Evolutionary conservation across 257 asterid genomes (phyloP), one percentile per base, ranked within the genome.

Genomic region (Primulina tabacum): DNA sequence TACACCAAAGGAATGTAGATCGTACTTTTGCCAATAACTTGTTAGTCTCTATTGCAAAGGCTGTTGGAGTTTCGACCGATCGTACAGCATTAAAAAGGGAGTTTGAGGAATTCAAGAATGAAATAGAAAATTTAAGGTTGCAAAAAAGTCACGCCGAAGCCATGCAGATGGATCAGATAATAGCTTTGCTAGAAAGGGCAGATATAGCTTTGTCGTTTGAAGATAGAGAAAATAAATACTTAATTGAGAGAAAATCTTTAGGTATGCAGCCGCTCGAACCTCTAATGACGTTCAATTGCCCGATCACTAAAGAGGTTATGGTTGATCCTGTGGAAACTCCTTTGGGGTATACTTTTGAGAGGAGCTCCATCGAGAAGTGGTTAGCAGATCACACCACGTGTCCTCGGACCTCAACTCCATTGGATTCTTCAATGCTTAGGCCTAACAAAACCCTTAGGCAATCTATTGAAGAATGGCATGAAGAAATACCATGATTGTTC

Each of bases 391-490:
- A 47, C 47, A 73, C 75, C 37, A 50, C 62, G n/a, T 87, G 89
- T 72, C 94, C 94, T 38, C 52, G 81, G 69, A 83, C 94, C 14
- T 78, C 38, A 4, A 81, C 71, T 63, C 84, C 81, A 0, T 69
- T 87, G 34, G 77, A 78, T 30, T 59, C 37, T 53, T 76, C 90
- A 34, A 82, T 83, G 89, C 76, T 87, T 73, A 81, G 90, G 81
- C 86, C 94, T 64, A 87, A 83, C 71, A 87, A 83, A 71, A 87
- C 89, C 20, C 77, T 87, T 57, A 81, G 94, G 76, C 90, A 83
- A 76, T 87, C 90, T 40, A 82, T 87, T 71, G 94, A 87, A 62
- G 94, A 87, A 78, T 87, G 90, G 90, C 80, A 64, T 81, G 94
- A 87, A 79, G 94, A 72, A 87, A 87, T 71, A 83, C 84, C 50